These are phyloP conservation scores for Pichia cabralensis DNA, from an alignment of 805 yeast genomes.

Conservation along the genomic window DNA sequence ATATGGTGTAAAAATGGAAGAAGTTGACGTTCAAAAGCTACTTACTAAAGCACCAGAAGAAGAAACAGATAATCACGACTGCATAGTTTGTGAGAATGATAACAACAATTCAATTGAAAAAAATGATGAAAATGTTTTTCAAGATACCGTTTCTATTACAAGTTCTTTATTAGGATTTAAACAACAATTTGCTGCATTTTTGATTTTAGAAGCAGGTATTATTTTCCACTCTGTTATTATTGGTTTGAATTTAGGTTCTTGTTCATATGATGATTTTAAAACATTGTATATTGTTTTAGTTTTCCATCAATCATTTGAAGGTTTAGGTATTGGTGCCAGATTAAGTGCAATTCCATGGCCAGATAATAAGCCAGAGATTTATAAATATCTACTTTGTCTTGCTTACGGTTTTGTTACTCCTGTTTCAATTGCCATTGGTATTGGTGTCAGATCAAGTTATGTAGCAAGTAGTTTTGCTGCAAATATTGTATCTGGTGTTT, in stretches of 20 bases:
- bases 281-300: constrained; percentile 54
- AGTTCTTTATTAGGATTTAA: constrained; percentile 6
- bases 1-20: constrained; percentile 10
- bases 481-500: constrained; percentile 54
- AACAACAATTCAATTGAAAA: neutral
- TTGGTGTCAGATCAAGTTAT: constrained; percentile 56
- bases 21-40: constrained; percentile 12
- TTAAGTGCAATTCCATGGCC: constrained; percentile 44
- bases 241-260: constrained; percentile 63
- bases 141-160: constrained; percentile 8
- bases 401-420: constrained; percentile 54
- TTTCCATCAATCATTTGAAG: constrained; percentile 75
- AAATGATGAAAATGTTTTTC: constrained; percentile 8
- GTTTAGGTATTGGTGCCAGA: constrained; percentile 72
- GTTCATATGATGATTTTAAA: constrained; percentile 56
- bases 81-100: neutral
- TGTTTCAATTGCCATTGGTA: constrained; percentile 62
- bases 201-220: constrained; percentile 55
- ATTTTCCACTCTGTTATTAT: constrained; percentile 72
- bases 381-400: constrained; percentile 40
- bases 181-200: constrained; percentile 12
- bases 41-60: constrained; percentile 21
- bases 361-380: constrained; percentile 11
- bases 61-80: constrained; percentile 10
- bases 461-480: constrained; percentile 44